A percentile compares a stretch with the other conserved stretches of the same genome.
These are phyloP conservation scores for Pachyrhizus erosus DNA, from an alignment of 306 rosid genomes.

Conservation along the genomic window DNA sequence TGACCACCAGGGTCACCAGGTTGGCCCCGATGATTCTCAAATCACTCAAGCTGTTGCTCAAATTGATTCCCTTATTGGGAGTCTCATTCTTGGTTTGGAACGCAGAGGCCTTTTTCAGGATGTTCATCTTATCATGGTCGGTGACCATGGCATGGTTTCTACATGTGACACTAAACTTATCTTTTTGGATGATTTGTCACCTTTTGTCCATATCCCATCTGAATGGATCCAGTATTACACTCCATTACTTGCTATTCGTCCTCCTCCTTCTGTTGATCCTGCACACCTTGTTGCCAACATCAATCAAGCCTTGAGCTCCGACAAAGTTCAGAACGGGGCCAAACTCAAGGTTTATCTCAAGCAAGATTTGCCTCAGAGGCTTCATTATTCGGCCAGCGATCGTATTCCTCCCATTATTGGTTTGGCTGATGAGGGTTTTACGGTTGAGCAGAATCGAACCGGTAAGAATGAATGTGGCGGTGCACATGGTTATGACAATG, in stretches of 20 bases:
- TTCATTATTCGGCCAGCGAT: conserved; percentile 69
- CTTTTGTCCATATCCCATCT: conserved; percentile 63
- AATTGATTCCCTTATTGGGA: conserved; percentile 76
- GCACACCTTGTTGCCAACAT: conserved; percentile 59
- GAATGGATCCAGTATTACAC: conserved; percentile 69
- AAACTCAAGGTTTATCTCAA: conserved; percentile 70
- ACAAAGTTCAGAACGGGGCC: conserved; percentile 75
- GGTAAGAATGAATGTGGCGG: conserved; percentile 75
- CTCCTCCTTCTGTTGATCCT: conserved; percentile 49
- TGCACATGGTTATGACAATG: conserved; percentile 90
- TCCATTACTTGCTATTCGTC: conserved; percentile 80
- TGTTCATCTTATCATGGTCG: conserved; percentile 76
- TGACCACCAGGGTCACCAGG: conserved; percentile 89
- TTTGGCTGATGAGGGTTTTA: conserved; percentile 74
- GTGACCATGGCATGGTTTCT: conserved; percentile 99
- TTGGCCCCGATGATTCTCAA: conserved; percentile 88
- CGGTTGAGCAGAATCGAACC: conserved; percentile 67
- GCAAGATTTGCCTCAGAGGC: conserved; percentile 81
- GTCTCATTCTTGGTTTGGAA: conserved; percentile 79
- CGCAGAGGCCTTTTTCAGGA: conserved; percentile 74
- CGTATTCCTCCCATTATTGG: conserved; percentile 84
- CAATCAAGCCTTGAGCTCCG: conserved; percentile 71
- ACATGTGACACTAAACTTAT: conserved; percentile 81
- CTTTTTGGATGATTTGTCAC: conserved; percentile 66
- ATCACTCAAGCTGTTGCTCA: conserved; percentile 72